Conservation (phyloP, 1,284 basidiomycete genomes). For the Ganoderma multipileum region DNA sequence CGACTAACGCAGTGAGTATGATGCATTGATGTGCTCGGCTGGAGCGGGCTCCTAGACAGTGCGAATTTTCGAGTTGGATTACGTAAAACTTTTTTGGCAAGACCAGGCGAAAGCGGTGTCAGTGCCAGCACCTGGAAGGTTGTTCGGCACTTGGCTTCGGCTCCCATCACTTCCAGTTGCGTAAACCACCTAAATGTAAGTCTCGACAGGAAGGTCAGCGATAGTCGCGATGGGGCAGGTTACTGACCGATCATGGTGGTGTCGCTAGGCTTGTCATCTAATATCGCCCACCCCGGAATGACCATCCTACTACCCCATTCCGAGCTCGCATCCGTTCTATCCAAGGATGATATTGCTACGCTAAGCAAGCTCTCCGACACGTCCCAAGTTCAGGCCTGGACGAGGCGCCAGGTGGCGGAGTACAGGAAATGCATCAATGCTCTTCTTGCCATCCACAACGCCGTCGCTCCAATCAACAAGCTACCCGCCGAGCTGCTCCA, state of each 20-base stretch:
- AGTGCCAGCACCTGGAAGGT: too few relatives aligned
- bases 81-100: too few relatives aligned
- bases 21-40: too few relatives aligned
- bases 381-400: neutral
- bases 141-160: too few relatives aligned
- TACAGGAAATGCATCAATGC: neutral
- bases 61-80: too few relatives aligned
- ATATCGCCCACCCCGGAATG: neutral
- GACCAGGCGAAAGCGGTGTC: too few relatives aligned
- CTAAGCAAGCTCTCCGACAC: neutral
- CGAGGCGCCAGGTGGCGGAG: neutral
- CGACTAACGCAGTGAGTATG: too few relatives aligned
- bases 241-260: neutral
- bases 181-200: too few relatives aligned
- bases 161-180: too few relatives aligned
- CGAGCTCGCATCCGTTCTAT: neutral
- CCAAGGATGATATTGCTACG: neutral
- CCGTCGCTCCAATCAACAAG: neutral
- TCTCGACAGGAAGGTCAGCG: neutral
- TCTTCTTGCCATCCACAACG: neutral
- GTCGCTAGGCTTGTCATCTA: neutral
- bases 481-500: slow-evolving; percentile 10
- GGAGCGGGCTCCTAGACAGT: too few relatives aligned
- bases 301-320: neutral
- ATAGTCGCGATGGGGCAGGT: too few relatives aligned